Percentiles rank a stretch among this genome's conserved stretches.
phyloP scores from a whole-genome alignment of 768 basidiomycete genomes.

The Xanthoconium stramineum region DNA sequence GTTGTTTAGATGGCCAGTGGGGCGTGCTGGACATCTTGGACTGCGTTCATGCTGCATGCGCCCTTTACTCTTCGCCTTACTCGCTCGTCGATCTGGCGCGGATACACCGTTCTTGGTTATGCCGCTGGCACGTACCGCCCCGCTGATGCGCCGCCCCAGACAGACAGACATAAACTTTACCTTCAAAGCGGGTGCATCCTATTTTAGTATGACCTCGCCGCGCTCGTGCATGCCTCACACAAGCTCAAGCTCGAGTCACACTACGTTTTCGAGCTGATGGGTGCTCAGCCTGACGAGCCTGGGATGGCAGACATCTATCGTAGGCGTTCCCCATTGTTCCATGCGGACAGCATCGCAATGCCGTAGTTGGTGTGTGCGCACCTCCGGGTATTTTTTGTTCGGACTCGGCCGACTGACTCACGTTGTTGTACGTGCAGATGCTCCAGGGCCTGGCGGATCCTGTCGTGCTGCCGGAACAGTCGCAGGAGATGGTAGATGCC shows the following conservation, averaged over 20 bases:
- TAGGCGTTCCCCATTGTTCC: constrained; percentile 1
- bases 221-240: neutral
- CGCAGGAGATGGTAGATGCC: neutral
- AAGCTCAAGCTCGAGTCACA: constrained; percentile 7
- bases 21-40: constrained; percentile 3
- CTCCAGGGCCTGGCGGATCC: neutral
- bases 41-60: neutral
- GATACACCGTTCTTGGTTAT: constrained; percentile 2
- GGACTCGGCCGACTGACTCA: neutral
- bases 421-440: neutral
- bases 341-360: neutral
- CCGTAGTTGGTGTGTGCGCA: neutral
- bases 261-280: neutral
- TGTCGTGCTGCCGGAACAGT: constrained; percentile 1
- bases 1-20: neutral
- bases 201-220: constrained; percentile 1
- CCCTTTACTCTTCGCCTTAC: neutral
- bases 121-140: neutral
- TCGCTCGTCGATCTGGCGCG: neutral
- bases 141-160: neutral
- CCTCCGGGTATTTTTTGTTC: neutral
- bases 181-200: neutral
- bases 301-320: constrained; percentile 1
- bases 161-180: neutral
- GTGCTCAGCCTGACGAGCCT: neutral